Percentiles rank a stretch among this genome's conserved stretches.
Evolutionary conservation across 2,329 filamentous ascomycete genomes (phyloP).

Genomic region (Fusarium devonianum): DNA sequence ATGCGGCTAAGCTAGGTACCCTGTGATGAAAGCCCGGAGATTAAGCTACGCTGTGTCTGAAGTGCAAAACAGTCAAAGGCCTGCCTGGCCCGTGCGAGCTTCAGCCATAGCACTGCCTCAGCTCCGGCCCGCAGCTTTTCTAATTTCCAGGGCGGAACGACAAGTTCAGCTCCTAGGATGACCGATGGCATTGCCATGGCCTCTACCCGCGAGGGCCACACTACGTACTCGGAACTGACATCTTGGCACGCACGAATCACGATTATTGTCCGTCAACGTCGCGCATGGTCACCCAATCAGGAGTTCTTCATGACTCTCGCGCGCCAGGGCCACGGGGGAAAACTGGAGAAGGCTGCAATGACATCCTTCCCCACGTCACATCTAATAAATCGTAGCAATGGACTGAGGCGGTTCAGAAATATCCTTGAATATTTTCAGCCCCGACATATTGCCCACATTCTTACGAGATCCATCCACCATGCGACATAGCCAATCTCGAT

Average conservation of each 20-base stretch:
- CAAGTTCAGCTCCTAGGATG: too few species aligned
- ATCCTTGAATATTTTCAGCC: slow-evolving; percentile 22
- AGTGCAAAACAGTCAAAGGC: too few species aligned
- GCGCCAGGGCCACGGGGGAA: slow-evolving; percentile 18
- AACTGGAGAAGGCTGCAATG: neutral
- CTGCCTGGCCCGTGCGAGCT: too few species aligned
- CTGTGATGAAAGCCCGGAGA: too few species aligned
- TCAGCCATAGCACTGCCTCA: too few species aligned
- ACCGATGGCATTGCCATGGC: too few species aligned
- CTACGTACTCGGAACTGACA: slow-evolving; percentile 1
- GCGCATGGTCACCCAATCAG: slow-evolving; percentile 33
- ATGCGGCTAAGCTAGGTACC: too few species aligned
- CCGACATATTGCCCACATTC: slow-evolving; percentile 7
- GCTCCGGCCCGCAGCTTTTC: too few species aligned
- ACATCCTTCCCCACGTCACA: slow-evolving; percentile 27
- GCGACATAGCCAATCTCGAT: slow-evolving; percentile 4
- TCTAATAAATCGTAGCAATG: slow-evolving; percentile 13
- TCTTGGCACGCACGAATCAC: slow-evolving; percentile 13
- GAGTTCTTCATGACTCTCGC: slow-evolving; percentile 13
- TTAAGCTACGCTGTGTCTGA: too few species aligned
- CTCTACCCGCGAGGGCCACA: too few species aligned
- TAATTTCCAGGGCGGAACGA: too few species aligned
- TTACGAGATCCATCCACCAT: slow-evolving; percentile 9
- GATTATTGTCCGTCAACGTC: slow-evolving; percentile 19
- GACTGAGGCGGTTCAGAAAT: slow-evolving; percentile 16